Conservation (phyloP, 2,329 filamentous ascomycete genomes). For the Aspergillus proliferans region DNA sequence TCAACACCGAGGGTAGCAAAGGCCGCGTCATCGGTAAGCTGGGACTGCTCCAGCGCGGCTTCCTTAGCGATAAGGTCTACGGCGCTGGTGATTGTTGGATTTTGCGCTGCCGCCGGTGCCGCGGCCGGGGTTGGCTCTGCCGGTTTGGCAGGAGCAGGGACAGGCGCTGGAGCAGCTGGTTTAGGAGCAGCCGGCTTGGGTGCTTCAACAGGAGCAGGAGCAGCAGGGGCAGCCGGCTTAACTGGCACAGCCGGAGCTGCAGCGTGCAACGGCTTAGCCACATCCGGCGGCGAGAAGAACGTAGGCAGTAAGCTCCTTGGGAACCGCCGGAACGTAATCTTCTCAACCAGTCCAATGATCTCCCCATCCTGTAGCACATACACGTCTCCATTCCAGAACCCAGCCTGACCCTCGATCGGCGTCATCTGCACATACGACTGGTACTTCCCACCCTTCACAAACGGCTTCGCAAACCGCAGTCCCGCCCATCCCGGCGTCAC, state of each 20-base stretch:
- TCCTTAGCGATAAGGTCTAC: conserved; percentile 24
- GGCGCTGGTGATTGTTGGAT: conserved; percentile 9
- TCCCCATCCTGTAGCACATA: conserved; percentile 30
- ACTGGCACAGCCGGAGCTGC: neutral
- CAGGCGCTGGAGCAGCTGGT: conserved; percentile 1
- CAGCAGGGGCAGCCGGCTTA: neutral
- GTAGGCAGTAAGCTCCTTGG: conserved; percentile 15
- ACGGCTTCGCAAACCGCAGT: conserved; percentile 18
- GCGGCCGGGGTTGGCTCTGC: neutral
- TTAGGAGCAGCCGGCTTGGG: neutral
- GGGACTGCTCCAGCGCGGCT: conserved; percentile 15
- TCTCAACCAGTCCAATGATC: conserved; percentile 28
- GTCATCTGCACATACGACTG: conserved; percentile 28
- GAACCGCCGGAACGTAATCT: conserved; percentile 29
- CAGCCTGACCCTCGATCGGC: conserved; percentile 21
- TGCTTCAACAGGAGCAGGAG: neutral
- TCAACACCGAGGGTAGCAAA: conserved; percentile 32
- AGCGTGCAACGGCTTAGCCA: neutral
- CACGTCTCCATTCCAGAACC: conserved; percentile 34
- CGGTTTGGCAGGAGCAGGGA: neutral
- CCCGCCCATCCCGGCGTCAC: conserved; percentile 29
- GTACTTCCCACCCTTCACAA: conserved; percentile 22
- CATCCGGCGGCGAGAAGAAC: conserved; percentile 10
- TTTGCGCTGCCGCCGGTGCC: neutral
- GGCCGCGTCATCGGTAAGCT: conserved; percentile 17